Conservation (phyloP, 2,329 filamentous ascomycete species). For the Orbilia brochopaga region DNA sequence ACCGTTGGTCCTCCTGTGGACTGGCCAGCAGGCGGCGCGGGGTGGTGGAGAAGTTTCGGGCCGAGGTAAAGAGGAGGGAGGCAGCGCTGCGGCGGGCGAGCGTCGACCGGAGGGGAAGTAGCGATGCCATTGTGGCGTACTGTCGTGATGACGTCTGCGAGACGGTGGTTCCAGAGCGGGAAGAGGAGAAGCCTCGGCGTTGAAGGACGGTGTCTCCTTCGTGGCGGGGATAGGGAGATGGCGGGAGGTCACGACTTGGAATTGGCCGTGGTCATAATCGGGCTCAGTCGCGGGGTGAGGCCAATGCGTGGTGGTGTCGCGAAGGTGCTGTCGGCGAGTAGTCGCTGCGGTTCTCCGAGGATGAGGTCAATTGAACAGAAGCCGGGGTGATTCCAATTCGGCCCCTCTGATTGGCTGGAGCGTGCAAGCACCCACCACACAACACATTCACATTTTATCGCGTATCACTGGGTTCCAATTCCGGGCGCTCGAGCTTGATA, state of each 20-base stretch:
- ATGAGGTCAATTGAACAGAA: conserved; percentile 42
- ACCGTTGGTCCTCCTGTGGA: conserved; percentile 57
- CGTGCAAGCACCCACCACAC: conserved; percentile 22
- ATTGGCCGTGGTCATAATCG: neutral
- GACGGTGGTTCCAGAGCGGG: neutral
- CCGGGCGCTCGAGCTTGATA: too few relatives aligned
- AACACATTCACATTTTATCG: conserved; percentile 19
- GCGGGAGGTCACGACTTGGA: neutral
- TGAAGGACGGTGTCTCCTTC: neutral
- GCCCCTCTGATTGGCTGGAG: conserved; percentile 31
- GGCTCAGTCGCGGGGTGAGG: neutral
- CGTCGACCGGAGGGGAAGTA: conserved; percentile 60
- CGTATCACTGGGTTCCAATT: neutral
- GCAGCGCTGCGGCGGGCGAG: conserved; percentile 55
- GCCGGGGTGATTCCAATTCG: conserved; percentile 48
- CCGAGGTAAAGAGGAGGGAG: conserved; percentile 59
- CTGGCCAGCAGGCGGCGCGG: conserved; percentile 60
- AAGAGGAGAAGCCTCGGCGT: neutral
- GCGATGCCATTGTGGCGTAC: conserved; percentile 59
- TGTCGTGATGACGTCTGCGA: conserved; percentile 7
- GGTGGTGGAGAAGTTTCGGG: conserved; percentile 69
- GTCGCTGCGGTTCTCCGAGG: conserved; percentile 34
- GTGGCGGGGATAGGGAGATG: neutral
- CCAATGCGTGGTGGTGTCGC: conserved; percentile 9
- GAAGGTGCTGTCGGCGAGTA: conserved; percentile 23